Evolutionary conservation across 2,329 filamentous ascomycete species (phyloP).

Genomic region (Monosporascus sp.): DNA sequence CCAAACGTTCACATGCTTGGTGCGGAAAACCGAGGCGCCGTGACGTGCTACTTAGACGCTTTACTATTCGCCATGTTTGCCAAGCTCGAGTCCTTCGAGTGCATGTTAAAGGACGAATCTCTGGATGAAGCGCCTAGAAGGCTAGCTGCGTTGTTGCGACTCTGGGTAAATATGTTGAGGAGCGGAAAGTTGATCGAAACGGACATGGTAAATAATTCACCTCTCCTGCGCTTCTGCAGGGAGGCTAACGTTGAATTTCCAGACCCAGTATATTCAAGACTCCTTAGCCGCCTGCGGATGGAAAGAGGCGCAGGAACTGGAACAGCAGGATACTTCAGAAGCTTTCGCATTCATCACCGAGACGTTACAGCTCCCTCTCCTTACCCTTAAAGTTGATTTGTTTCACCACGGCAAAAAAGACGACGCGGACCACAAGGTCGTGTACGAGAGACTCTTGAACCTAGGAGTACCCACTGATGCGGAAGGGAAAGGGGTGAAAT

Average conservation of each 20-base stretch:
- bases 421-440: constrained; percentile 86
- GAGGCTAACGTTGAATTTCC: constrained; percentile 20
- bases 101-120: constrained; percentile 78
- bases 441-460: constrained; percentile 86
- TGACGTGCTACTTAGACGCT: constrained; percentile 93
- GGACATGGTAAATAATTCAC: constrained; percentile 61
- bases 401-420: constrained; percentile 86
- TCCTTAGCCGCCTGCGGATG: constrained; percentile 82
- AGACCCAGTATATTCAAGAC: constrained; percentile 81
- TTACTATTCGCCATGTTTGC: constrained; percentile 95
- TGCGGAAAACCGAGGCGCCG: constrained; percentile 76
- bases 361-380: constrained; percentile 76
- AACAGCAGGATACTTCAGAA: constrained; percentile 93
- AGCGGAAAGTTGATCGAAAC: constrained; percentile 78
- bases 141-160: constrained; percentile 69
- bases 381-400: constrained; percentile 89
- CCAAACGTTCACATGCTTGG: constrained; percentile 69
- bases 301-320: constrained; percentile 69
- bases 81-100: constrained; percentile 83
- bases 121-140: constrained; percentile 66
- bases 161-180: constrained; percentile 92
- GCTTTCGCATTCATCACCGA: constrained; percentile 94
- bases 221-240: neutral
- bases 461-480: constrained; percentile 79
- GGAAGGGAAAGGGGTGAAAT: constrained; percentile 64